Evolutionary conservation across 2,329 filamentous ascomycete species (phyloP).

Genomic region (Zelopaecilomyces penicillatus): DNA sequence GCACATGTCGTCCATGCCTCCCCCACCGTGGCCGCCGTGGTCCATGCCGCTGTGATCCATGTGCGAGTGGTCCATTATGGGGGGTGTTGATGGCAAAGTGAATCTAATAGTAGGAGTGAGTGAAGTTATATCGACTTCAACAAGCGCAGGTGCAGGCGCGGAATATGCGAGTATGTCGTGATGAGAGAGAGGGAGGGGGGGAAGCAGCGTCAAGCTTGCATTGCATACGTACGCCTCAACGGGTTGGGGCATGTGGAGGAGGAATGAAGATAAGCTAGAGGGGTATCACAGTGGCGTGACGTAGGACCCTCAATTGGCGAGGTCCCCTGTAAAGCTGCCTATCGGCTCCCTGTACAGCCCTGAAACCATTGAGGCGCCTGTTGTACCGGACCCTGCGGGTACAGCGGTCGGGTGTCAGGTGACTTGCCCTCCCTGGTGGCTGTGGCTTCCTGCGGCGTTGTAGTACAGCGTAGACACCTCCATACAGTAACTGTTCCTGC

Average conservation of each 20-base stretch:
- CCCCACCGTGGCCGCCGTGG: slow-evolving; percentile 29
- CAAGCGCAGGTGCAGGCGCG: neutral
- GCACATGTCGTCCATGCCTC: slow-evolving; percentile 59
- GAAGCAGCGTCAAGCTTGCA: no score
- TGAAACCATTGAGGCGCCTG: no score
- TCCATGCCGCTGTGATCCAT: slow-evolving; percentile 39
- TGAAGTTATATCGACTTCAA: slow-evolving; percentile 3
- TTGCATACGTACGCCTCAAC: neutral
- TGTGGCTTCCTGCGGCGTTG: no score
- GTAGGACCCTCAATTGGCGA: neutral
- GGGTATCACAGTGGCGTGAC: neutral
- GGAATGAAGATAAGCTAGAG: neutral
- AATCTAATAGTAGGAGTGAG: neutral
- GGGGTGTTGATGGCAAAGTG: neutral
- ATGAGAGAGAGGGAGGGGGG: neutral
- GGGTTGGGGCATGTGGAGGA: neutral
- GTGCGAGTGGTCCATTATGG: slow-evolving; percentile 9
- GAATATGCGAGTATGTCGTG: neutral
- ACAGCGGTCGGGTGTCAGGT: no score
- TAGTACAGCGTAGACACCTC: no score
- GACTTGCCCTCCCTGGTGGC: no score
- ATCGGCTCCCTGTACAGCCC: no score
- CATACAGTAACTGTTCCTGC: no score
- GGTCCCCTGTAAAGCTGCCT: no score
- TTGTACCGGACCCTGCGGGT: no score